A percentile compares a stretch with the other conserved stretches of the same genome.
phyloP scores from a whole-genome alignment of 345 rosid species.

The Lepidium africanum region DNA sequence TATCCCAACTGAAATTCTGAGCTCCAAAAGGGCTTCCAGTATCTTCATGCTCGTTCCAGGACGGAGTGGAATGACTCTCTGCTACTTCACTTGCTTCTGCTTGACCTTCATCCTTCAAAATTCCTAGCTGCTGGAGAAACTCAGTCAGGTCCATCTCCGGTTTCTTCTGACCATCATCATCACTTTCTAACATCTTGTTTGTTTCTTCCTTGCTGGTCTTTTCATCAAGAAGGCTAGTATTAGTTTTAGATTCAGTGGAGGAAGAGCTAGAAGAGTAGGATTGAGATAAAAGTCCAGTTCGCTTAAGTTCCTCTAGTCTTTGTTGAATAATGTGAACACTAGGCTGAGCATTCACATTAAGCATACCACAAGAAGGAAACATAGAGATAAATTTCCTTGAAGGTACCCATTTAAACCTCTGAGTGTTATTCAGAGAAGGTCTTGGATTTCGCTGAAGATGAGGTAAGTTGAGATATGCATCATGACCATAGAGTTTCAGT shows the following conservation, averaged over 20 bases:
- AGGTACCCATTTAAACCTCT: conserved; percentile 69
- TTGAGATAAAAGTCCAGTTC: conserved; percentile 35
- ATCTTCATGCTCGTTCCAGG: conserved; percentile 36
- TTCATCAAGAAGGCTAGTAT: conserved; percentile 17
- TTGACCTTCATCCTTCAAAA: conserved; percentile 41
- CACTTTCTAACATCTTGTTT: conserved; percentile 26
- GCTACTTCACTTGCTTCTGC: conserved; percentile 24
- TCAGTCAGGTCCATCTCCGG: conserved; percentile 88
- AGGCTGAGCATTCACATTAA: conserved; percentile 78
- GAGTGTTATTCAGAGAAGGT: conserved; percentile 14
- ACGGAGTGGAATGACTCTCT: conserved; percentile 9
- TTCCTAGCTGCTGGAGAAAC: conserved; percentile 88
- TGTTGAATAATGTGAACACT: conserved; percentile 82
- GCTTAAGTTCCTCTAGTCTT: conserved; percentile 77
- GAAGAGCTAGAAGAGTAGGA: conserved; percentile 38
- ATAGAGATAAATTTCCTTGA: conserved; percentile 73
- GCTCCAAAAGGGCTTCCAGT: conserved; percentile 29
- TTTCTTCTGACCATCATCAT: conserved; percentile 36
- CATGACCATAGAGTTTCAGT: conserved; percentile 61
- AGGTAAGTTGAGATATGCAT: conserved; percentile 83
- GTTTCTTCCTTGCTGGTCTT: conserved; percentile 19
- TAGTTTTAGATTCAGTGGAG: conserved; percentile 34
- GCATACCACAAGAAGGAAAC: conserved; percentile 82
- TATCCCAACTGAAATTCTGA: conserved; percentile 66
- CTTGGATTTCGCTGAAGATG: conserved; percentile 47